Evolutionary conservation across 2,329 filamentous ascomycete species (phyloP), one percentile per base, ranked within the genome.

Genomic region (Fusarium abutilonis): DNA sequence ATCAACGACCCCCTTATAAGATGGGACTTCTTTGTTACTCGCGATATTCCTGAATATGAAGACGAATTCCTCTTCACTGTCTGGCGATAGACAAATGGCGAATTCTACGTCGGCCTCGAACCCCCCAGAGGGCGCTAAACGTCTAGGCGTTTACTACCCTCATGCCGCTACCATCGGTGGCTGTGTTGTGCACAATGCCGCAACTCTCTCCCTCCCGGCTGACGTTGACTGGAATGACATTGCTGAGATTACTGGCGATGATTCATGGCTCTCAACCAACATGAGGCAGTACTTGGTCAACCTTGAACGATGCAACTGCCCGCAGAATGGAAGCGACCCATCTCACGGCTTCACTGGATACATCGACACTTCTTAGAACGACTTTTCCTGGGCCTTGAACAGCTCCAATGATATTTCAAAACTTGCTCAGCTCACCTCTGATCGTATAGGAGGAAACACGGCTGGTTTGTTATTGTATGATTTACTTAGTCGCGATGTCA

Each of bases 21-120:
- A 48, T 88, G 85, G 85, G 81, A 86, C 70, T 87, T 83, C 73
- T 88, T 82, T 63, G 82, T 86, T 21, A 79, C 79, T 46, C 85
- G 87, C 71, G 87, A 86, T 68, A 80, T 84, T 54, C 76, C 79
- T 41, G 74, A 77, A 42, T 83, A 87, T 69, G 80, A 77, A 60
- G 87, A 88, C 10, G 23, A 31, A 6, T 8, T 26, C 23, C 23
- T 26, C 23, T 26, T 26, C 23, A 26, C 23, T 8, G 35, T 29
- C 4, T 87, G 84, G 68, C 66, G 78, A 11, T 81, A 80, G 2
- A 76, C 80, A 0, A 74, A 79, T 52, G 83, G 82, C n/a, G 71
- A 72, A 2, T 72, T 79, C 21, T 86, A 86, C 68, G 80, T 78
- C 14, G 85, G 86, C 13, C 72, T 80, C 7, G 75, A 78, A 78